Percentiles rank a stretch among this genome's conserved stretches.
Conservation (phyloP, 257 asterid species). For the Capsicum pubescens region DNA sequence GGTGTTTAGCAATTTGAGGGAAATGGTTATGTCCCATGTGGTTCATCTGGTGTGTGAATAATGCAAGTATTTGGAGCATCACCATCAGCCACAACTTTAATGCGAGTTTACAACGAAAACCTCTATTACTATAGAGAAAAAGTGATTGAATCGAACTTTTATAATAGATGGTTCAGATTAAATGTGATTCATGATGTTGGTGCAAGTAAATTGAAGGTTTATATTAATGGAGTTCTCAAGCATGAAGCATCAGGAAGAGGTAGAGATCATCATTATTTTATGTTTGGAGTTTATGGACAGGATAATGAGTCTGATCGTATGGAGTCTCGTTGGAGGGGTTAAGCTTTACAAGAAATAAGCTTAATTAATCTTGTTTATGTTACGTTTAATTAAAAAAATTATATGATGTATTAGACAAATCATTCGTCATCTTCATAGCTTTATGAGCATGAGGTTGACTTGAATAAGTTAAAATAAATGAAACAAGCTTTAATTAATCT, state of each 20-base stretch:
- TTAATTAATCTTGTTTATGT: background rate
- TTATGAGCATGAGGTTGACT: too few relatives aligned
- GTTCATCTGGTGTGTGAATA: conserved; percentile 43
- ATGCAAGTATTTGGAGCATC: conserved; percentile 49
- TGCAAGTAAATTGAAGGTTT: conserved; percentile 29
- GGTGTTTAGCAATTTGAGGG: conserved; percentile 55
- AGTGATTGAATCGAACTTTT: conserved; percentile 33
- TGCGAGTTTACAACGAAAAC: conserved; percentile 40
- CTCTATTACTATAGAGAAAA: conserved; percentile 29
- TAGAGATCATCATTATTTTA: conserved; percentile 40
- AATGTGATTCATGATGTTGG: conserved; percentile 48
- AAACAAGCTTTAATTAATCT: too few relatives aligned
- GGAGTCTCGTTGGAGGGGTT: conserved; percentile 50
- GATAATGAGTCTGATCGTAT: conserved; percentile 38
- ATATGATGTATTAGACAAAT: too few relatives aligned
- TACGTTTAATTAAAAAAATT: too few relatives aligned
- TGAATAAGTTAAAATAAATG: too few relatives aligned
- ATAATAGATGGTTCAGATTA: conserved; percentile 39
- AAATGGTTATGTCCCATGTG: conserved; percentile 38
- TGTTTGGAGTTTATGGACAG: conserved; percentile 50
- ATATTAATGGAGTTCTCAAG: conserved; percentile 34
- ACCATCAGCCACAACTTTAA: conserved; percentile 42
- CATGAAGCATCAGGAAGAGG: conserved; percentile 35
- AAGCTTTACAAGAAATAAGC: conserved; percentile 35
- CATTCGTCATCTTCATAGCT: too few relatives aligned